phyloP scores from a whole-genome alignment of 2,329 filamentous ascomycete species.

The Trichoderma gracile region DNA sequence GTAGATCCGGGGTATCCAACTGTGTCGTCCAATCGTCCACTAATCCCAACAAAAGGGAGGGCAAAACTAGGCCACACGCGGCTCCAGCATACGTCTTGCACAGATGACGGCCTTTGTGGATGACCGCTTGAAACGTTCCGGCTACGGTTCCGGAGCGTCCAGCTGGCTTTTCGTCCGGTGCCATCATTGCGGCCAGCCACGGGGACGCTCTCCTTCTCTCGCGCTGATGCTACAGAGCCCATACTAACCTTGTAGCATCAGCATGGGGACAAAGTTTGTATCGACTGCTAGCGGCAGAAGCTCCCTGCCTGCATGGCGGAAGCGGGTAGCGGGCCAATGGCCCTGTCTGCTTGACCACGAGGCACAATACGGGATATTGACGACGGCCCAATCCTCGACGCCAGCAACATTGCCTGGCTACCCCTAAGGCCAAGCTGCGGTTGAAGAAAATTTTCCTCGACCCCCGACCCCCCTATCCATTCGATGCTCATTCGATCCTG shows the following conservation, averaged over 20 bases:
- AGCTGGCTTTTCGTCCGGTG: conserved; percentile 13
- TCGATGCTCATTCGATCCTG: background rate
- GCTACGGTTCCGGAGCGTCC: conserved; percentile 16
- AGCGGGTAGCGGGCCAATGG: conserved; percentile 23
- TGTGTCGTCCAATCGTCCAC: background rate
- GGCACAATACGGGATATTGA: conserved; percentile 9
- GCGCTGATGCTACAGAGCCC: background rate
- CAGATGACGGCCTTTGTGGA: conserved; percentile 3
- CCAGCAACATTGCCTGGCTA: conserved; percentile 19
- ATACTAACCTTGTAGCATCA: background rate
- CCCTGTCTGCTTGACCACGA: conserved; percentile 18
- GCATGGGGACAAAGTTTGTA: too few relatives aligned
- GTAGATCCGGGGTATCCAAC: conserved; percentile 19
- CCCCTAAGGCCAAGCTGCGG: background rate
- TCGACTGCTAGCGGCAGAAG: background rate
- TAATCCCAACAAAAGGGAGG: conserved; percentile 19
- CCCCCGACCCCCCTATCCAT: conserved; percentile 10
- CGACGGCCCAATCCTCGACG: conserved; percentile 21
- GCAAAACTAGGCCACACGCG: background rate
- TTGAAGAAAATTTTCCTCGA: conserved; percentile 10
- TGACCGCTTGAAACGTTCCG: conserved; percentile 6
- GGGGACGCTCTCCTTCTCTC: conserved; percentile 11
- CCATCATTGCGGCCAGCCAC: conserved; percentile 11
- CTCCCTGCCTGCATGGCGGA: conserved; percentile 11
- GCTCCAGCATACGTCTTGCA: background rate